Evolutionary conservation across 2,329 filamentous ascomycete genomes (phyloP).

Genomic region (Byssoonygena ceratinophila): DNA sequence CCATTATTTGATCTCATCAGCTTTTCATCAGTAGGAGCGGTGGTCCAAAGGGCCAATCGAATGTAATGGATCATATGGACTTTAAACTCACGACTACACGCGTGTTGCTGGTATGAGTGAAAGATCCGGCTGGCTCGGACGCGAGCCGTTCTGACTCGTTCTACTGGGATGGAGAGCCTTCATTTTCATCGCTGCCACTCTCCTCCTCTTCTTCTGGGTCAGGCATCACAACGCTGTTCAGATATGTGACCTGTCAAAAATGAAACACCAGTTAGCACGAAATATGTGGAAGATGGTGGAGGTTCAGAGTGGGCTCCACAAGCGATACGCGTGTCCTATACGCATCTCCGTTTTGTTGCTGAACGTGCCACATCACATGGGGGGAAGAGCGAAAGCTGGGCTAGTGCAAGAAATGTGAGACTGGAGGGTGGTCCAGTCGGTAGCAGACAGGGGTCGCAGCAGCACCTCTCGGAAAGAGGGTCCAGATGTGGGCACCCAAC

Average conservation of each 20-base stretch:
- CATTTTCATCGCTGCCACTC: constrained; percentile 19
- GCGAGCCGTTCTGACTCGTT: no score
- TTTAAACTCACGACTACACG: no score
- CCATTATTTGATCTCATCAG: no score
- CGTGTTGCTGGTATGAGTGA: not conserved
- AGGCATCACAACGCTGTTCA: constrained; percentile 65
- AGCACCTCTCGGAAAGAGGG: constrained; percentile 5
- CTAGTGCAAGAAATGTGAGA: constrained; percentile 7
- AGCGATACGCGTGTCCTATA: not conserved
- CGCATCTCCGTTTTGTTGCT: not conserved
- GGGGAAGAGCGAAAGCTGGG: not conserved
- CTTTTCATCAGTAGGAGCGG: no score
- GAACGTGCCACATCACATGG: constrained; percentile 10
- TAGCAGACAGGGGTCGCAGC: constrained; percentile 7
- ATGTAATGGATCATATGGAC: no score
- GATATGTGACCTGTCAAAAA: constrained; percentile 50
- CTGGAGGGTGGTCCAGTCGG: constrained; percentile 6
- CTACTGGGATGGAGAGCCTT: not conserved
- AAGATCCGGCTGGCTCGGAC: not conserved
- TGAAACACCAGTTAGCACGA: not conserved
- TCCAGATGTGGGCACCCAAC: constrained; percentile 4
- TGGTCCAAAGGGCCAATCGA: no score
- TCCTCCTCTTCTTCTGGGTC: constrained; percentile 45
- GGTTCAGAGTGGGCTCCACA: not conserved
- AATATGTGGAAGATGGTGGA: not conserved